Evolutionary conservation across 768 basidiomycete species (phyloP), one percentile per base, ranked within the genome.

Genomic region (Pleurotus giganteus): DNA sequence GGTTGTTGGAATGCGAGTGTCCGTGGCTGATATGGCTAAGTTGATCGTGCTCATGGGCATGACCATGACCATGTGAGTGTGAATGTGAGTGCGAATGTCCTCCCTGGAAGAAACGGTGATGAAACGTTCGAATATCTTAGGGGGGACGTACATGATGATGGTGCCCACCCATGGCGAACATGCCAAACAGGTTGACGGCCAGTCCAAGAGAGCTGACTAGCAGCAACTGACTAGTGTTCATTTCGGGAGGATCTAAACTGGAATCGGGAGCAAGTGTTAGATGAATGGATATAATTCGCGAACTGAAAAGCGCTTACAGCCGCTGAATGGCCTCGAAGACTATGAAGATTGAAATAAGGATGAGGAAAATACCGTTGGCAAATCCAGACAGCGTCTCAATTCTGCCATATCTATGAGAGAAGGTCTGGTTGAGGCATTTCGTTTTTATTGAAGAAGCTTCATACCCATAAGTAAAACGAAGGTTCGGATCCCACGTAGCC

Each of bases 301-400:
- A 31, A 43, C 50, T 17, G 8, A 12, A 31, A 44, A 19, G 21
- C 17, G 69, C 80, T 65, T 64, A 96, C 91, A 99, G 80, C 60
- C 97, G 81, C 70, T 98, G 94, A 37, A 98, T 85, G 2, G 95
- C 97, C 72, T 99, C 97, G 58, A 99, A 98, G 32, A 98, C 88
- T 66, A 99, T 99, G 69, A 98, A 99, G 58, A 98, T 86, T 2
- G 95, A 98, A 55, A 98, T 97, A 46, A 96, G 72, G 58, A 96
- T 87, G 3, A 94, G 75, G 67, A 96, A 96, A 57, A 97, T 88
- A 21, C 96, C 97, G 65, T 99, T 99, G 1, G 97, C 94, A 65
- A 99, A 99, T 11, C 97, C 97, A 8, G 96, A 98, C 24, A 99
- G 70, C 1, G 97, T 98, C 71, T 99, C 97, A 23, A 99, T 94